A percentile compares a stretch with the other conserved stretches of the same genome.
phyloP scores from a whole-genome alignment of 1,284 basidiomycete species.

The Naganishia cerealis region DNA sequence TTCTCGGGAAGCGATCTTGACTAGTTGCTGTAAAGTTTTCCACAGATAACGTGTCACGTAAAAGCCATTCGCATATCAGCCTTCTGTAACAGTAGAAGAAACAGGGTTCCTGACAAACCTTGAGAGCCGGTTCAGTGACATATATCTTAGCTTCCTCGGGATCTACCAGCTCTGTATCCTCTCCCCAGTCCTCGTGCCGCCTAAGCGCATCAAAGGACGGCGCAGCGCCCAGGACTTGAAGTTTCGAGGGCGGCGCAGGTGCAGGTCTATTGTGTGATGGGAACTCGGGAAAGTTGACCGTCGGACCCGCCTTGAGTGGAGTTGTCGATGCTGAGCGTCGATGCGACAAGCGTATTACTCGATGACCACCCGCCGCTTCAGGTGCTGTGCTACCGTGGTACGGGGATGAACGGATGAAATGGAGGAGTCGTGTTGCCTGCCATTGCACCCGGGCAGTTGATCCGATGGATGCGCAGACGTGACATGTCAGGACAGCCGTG shows the following conservation, averaged over 20 bases:
- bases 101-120: conserved; percentile 38
- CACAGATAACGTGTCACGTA: not conserved
- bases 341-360: not conserved
- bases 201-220: conserved; percentile 48
- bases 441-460: not conserved
- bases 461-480: not conserved
- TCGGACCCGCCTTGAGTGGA: not conserved
- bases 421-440: conserved; percentile 2
- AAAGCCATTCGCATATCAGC: not conserved
- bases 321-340: conserved; percentile 7
- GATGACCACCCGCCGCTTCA: not conserved
- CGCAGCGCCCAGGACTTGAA: conserved; percentile 20
- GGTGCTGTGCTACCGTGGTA: not conserved
- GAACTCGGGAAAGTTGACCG: conserved; percentile 4
- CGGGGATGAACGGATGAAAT: not conserved
- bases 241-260: conserved; percentile 3
- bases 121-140: conserved; percentile 48
- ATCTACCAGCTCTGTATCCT: conserved; percentile 47
- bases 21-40: conserved; percentile 46
- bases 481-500: not conserved
- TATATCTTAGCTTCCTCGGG: conserved; percentile 42
- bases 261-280: conserved; percentile 9
- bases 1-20: conserved; percentile 51
- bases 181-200: conserved; percentile 49
- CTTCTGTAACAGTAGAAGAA: not conserved